Conservation (phyloP, 495 filamentous ascomycete genomes). For the Neurospora sp. region DNA sequence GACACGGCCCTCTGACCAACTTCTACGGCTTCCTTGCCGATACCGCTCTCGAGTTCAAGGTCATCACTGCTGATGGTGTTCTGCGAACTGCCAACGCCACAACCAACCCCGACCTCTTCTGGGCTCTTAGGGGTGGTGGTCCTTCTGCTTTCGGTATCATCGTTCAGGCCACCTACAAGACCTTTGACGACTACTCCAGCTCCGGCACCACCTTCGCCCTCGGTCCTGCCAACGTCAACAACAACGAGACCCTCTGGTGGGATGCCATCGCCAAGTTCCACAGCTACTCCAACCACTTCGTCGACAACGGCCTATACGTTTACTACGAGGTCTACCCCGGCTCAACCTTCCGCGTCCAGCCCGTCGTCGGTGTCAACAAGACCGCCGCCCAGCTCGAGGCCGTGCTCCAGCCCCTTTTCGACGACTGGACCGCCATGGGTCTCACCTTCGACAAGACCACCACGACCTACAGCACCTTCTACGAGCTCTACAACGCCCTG, state of each 20-base stretch:
- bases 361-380: conserved; percentile 36
- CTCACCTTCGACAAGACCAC: conserved; percentile 23
- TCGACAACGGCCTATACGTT: conserved; percentile 34
- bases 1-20: conserved; percentile 44
- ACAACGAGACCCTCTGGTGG: conserved; percentile 31
- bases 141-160: conserved; percentile 49
- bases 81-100: conserved; percentile 40
- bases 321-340: conserved; percentile 35
- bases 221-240: conserved; percentile 22
- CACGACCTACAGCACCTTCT: conserved; percentile 31
- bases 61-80: conserved; percentile 47
- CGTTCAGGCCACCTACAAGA: conserved; percentile 40
- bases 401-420: conserved; percentile 35
- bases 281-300: conserved; percentile 29
- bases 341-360: conserved; percentile 26
- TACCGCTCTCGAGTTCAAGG: conserved; percentile 42
- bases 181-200: conserved; percentile 30
- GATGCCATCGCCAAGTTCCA: conserved; percentile 36
- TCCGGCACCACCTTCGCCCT: conserved; percentile 34
- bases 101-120: conserved; percentile 52
- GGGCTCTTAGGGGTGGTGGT: conserved; percentile 53
- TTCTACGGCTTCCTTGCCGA: conserved; percentile 45
- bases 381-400: conserved; percentile 27
- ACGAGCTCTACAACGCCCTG: conserved; percentile 36
- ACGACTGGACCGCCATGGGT: conserved; percentile 28